A percentile compares a stretch with the other conserved stretches of the same genome.
phyloP scores from a whole-genome alignment of 2,329 filamentous ascomycete genomes.

The Coniella lustricola region DNA sequence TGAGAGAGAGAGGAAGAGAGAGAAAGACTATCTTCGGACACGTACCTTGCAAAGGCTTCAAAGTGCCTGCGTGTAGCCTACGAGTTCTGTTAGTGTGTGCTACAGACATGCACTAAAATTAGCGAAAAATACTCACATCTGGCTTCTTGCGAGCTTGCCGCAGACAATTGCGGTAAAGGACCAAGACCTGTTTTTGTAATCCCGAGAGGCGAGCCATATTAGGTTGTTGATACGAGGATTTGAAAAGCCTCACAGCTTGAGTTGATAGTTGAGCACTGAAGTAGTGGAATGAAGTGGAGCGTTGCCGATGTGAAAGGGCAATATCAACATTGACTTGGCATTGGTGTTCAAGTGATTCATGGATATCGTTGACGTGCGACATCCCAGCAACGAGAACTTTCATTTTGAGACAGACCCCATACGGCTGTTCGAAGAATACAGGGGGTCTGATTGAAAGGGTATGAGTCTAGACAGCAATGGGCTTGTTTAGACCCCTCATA shows the following conservation, averaged over 20 bases:
- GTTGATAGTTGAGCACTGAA: too few relatives aligned
- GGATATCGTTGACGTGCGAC: too few relatives aligned
- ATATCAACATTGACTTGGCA: too few relatives aligned
- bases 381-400: too few relatives aligned
- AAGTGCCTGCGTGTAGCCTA: conserved; percentile 56
- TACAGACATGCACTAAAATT: neutral
- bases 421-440: too few relatives aligned
- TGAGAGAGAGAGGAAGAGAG: neutral
- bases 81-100: neutral
- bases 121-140: conserved; percentile 37
- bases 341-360: too few relatives aligned
- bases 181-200: conserved; percentile 81
- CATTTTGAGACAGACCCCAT: too few relatives aligned
- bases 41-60: conserved; percentile 55
- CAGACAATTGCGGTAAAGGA: conserved; percentile 80
- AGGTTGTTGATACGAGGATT: neutral
- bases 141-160: conserved; percentile 78
- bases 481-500: neutral
- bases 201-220: conserved; percentile 60
- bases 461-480: too few relatives aligned
- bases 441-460: too few relatives aligned
- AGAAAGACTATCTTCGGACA: conserved; percentile 18
- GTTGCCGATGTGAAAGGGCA: too few relatives aligned
- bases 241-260: too few relatives aligned
- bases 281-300: too few relatives aligned